These are phyloP conservation scores for Colletotrichum eleusines DNA, from an alignment of 2,329 filamentous ascomycete genomes.

Conservation along the genomic window DNA sequence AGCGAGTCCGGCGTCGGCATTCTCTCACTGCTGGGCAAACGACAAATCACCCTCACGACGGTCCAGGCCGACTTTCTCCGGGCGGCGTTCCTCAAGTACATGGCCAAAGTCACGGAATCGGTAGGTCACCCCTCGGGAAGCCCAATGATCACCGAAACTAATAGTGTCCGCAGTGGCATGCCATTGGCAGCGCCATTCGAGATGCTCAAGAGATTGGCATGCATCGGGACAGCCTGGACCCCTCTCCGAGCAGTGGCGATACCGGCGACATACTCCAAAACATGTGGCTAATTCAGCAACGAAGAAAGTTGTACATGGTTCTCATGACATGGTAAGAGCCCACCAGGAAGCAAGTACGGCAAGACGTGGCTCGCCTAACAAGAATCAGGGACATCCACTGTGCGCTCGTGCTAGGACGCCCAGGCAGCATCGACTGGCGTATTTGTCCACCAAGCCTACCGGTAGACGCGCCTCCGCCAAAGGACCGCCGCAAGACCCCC, in stretches of 20 bases:
- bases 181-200: slow-evolving; percentile 67
- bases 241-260: slow-evolving; percentile 59
- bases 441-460: slow-evolving; percentile 62
- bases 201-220: slow-evolving; percentile 74
- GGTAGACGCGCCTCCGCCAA: slow-evolving; percentile 64
- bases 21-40: slow-evolving; percentile 67
- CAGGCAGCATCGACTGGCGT: slow-evolving; percentile 66
- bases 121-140: slow-evolving; percentile 51
- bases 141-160: background rate
- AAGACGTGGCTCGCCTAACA: slow-evolving; percentile 36
- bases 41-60: slow-evolving; percentile 66
- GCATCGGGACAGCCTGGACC: slow-evolving; percentile 66
- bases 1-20: slow-evolving; percentile 69
- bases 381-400: slow-evolving; percentile 66
- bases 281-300: slow-evolving; percentile 69
- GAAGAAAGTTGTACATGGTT: slow-evolving; percentile 66
- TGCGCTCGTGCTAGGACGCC: slow-evolving; percentile 65
- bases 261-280: slow-evolving; percentile 65
- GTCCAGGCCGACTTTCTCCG: slow-evolving; percentile 70
- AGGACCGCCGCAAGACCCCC: slow-evolving; percentile 60
- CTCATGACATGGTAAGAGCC: slow-evolving; percentile 56
- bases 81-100: slow-evolving; percentile 69
- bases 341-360: slow-evolving; percentile 29
- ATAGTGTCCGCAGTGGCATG: slow-evolving; percentile 60
- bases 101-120: slow-evolving; percentile 68